Conservation (phyloP, 805 yeast genomes). For the Yarrowia keelungensis region DNA sequence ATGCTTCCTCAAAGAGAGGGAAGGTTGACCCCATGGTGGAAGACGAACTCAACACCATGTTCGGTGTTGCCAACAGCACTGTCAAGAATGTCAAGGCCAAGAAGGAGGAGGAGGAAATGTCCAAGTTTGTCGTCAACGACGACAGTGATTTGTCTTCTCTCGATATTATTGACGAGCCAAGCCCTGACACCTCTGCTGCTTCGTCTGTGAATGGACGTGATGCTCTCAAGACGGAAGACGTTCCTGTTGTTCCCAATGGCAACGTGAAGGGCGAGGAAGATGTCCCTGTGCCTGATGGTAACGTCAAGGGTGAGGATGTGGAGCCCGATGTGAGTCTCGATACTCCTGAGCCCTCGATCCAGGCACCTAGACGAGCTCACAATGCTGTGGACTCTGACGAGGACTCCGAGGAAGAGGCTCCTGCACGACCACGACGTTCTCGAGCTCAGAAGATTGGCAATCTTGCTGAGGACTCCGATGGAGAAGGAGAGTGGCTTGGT, state of each 20-base stretch:
- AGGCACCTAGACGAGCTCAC: constrained; percentile 6
- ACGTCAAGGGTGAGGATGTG: constrained; percentile 7
- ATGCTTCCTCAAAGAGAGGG: neutral
- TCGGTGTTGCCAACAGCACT: neutral
- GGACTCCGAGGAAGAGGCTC: constrained; percentile 6
- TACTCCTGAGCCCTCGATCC: constrained; percentile 16
- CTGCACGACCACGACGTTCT: neutral
- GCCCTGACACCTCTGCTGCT: constrained; percentile 25
- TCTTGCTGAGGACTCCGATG: constrained; percentile 8
- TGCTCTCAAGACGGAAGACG: constrained; percentile 9
- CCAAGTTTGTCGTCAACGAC: constrained; percentile 3
- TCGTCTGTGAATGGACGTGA: constrained; percentile 23
- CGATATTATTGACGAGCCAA: constrained; percentile 19
- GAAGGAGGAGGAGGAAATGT: constrained; percentile 2
- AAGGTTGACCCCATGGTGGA: neutral
- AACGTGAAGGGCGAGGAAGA: neutral
- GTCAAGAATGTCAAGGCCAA: neutral
- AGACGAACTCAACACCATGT: neutral
- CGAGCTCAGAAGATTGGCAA: constrained; percentile 1
- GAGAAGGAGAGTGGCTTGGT: constrained; percentile 24
- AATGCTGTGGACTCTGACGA: neutral
- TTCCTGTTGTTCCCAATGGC: neutral
- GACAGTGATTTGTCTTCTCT: constrained; percentile 23
- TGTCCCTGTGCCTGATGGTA: neutral
- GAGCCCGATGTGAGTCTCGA: constrained; percentile 1